These are phyloP conservation scores for Exserohilum turcica DNA, from an alignment of 2,329 filamentous ascomycete genomes.

Conservation along the genomic window DNA sequence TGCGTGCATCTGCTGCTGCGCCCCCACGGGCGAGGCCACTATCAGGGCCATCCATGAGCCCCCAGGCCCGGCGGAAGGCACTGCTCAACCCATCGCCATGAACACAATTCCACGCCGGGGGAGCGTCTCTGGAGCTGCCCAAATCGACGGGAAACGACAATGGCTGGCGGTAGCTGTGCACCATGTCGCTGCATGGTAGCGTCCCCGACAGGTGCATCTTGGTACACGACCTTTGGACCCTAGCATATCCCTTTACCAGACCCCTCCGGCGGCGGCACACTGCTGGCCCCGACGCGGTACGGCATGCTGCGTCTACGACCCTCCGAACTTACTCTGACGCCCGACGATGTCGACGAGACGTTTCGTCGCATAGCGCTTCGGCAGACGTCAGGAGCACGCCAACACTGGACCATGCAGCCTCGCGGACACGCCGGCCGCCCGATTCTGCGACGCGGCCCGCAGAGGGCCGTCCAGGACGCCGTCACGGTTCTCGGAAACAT, in stretches of 20 bases:
- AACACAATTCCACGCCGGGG: not conserved
- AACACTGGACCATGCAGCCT: conserved; percentile 7
- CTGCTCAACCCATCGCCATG: not conserved
- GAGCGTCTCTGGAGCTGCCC: not conserved
- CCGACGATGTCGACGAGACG: conserved; percentile 45
- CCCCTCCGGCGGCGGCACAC: conserved; percentile 9
- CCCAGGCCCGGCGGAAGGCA: not conserved
- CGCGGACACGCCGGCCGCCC: conserved; percentile 21
- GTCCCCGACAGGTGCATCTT: not conserved
- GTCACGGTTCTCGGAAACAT: conserved; percentile 33
- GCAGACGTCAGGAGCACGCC: conserved; percentile 18
- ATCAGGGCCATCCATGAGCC: not conserved
- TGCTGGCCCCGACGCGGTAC: conserved; percentile 7
- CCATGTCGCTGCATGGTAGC: not conserved
- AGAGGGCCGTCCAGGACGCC: conserved; percentile 38
- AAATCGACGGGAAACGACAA: not conserved
- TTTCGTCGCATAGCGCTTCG: conserved; percentile 38
- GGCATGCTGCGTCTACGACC: conserved; percentile 45
- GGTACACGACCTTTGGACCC: conserved; percentile 21
- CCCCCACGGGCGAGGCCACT: not conserved
- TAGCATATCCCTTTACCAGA: conserved; percentile 15
- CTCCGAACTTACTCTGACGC: conserved; percentile 45
- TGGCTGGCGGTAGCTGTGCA: not conserved
- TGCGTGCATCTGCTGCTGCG: not conserved
- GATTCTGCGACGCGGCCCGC: conserved; percentile 36